Evolutionary conservation across 2,329 filamentous ascomycete genomes (phyloP).

Genomic region (Esteya vermicola): DNA sequence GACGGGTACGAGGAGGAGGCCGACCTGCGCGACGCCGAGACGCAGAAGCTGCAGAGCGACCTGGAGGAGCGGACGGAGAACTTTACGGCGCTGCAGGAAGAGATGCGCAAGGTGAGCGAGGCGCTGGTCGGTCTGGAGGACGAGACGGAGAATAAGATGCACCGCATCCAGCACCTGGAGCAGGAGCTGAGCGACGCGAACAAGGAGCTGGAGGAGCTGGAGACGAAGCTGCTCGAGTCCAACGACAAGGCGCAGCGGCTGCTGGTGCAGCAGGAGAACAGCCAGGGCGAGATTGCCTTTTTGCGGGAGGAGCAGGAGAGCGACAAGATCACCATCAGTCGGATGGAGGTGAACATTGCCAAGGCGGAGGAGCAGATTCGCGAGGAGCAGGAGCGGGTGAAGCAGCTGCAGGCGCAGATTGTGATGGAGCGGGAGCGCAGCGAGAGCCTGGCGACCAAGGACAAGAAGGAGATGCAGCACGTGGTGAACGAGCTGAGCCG

Average conservation of each 20-base stretch:
- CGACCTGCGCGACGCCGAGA: slow-evolving; percentile 58
- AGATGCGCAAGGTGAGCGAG: slow-evolving; percentile 87
- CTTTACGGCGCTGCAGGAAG: slow-evolving; percentile 78
- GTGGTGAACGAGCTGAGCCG: slow-evolving; percentile 85
- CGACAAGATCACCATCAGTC: slow-evolving; percentile 96
- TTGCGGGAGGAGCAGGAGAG: slow-evolving; percentile 90
- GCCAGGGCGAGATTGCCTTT: slow-evolving; percentile 87
- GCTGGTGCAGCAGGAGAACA: slow-evolving; percentile 81
- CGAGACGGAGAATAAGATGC: slow-evolving; percentile 65
- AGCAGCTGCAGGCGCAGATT: slow-evolving; percentile 61
- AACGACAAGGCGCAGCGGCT: slow-evolving; percentile 81
- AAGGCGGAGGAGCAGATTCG: slow-evolving; percentile 66
- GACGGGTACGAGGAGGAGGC: slow-evolving; percentile 56
- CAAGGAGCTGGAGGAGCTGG: slow-evolving; percentile 72
- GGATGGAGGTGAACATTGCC: slow-evolving; percentile 72
- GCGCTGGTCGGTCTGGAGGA: slow-evolving; percentile 78
- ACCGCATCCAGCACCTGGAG: slow-evolving; percentile 70
- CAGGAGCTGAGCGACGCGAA: slow-evolving; percentile 72
- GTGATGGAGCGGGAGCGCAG: slow-evolving; percentile 71
- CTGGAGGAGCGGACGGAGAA: slow-evolving; percentile 69
- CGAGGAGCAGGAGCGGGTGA: slow-evolving; percentile 66
- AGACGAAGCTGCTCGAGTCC: slow-evolving; percentile 69
- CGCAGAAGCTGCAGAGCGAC: slow-evolving; percentile 55
- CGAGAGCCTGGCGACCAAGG: slow-evolving; percentile 71
- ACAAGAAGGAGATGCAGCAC: slow-evolving; percentile 91